A percentile compares a stretch with the other conserved stretches of the same genome.
These are phyloP conservation scores for Debaryomyces hansenii DNA, from an alignment of 805 yeast genomes.

Conservation along the genomic window DNA sequence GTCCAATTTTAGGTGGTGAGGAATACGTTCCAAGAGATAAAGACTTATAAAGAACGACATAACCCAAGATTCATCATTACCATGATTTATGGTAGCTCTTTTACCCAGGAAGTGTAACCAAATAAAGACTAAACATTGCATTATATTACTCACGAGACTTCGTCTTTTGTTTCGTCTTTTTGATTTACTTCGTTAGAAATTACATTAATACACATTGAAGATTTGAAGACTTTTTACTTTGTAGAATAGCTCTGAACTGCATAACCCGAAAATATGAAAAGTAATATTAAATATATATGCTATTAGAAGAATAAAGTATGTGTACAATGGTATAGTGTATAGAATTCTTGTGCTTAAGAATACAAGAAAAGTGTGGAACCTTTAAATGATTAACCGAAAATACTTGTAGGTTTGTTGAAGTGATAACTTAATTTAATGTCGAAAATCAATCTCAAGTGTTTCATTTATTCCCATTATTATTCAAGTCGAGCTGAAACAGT, in stretches of 20 bases:
- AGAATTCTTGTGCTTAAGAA: no score
- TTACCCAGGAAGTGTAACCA: not conserved
- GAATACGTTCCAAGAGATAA: conserved; percentile 45
- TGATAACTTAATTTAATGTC: not conserved
- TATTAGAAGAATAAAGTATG: no score
- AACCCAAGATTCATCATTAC: not conserved
- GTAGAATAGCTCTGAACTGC: no score
- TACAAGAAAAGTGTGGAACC: no score
- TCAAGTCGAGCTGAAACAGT: conserved; percentile 23
- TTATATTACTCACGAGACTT: not conserved
- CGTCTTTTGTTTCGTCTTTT: not conserved
- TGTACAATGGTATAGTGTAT: no score
- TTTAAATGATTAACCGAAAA: no score
- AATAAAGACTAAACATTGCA: not conserved
- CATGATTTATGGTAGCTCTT: conserved; percentile 1
- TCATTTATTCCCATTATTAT: conserved; percentile 6
- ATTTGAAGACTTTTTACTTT: no score
- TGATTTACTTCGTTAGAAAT: not conserved
- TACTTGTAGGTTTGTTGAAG: no score
- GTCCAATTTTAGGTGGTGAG: conserved; percentile 32
- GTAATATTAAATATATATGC: no score
- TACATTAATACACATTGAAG: not conserved
- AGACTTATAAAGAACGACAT: conserved; percentile 31
- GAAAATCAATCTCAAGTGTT: not conserved
- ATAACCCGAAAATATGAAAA: no score